Evolutionary conservation across 2,329 filamentous ascomycete species (phyloP), one percentile per base, ranked within the genome.

Genomic region (Exophiala alcalophila): DNA sequence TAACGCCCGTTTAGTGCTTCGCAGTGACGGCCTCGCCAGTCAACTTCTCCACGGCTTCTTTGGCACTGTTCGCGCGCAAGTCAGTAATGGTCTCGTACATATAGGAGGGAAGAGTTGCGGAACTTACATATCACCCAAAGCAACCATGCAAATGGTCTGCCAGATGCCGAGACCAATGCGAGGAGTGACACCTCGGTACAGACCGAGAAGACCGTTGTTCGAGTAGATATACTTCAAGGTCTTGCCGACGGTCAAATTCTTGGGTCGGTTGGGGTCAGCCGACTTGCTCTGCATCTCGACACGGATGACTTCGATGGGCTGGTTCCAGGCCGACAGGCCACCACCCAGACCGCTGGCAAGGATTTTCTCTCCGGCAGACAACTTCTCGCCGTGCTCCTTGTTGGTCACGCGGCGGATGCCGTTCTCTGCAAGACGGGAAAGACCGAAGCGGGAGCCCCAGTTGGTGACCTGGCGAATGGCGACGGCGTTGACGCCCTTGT

Each of bases 201-300:
- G 76, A 62, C 92, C 92, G 74, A 82, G 85, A 62, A 97, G 33
- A 49, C 92, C 92, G 69, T 94, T 96, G 64, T 78, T 80, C 57
- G 77, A 64, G 73, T 97, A 97, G 67, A 98, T 97, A 72, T 98
- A 98, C 57, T 63, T 74, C 57, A 78, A 73, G 6, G 80, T 75
- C 61, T 89, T 95, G 58, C 83, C 86, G 52, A 98, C 92, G 36
- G 89, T 97, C 85, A 98, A 84, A 75, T 98, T 98, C 82, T 95
- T 95, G 59, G 92, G 92, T 38, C 92, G 85, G 76, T 97, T 97
- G 49, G 92, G 90, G 65, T 98, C 92, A 59, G 86, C 87, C 60
- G 84, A 96, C 83, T 96, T 97, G 74, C 87, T 94, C 81, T 98
- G 92, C 88, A 98, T 96, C 80, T 98, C 92, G 50, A 98, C 91